Conservation (phyloP, 2,329 filamentous ascomycete species). For the Coleophoma eucalyptorum region DNA sequence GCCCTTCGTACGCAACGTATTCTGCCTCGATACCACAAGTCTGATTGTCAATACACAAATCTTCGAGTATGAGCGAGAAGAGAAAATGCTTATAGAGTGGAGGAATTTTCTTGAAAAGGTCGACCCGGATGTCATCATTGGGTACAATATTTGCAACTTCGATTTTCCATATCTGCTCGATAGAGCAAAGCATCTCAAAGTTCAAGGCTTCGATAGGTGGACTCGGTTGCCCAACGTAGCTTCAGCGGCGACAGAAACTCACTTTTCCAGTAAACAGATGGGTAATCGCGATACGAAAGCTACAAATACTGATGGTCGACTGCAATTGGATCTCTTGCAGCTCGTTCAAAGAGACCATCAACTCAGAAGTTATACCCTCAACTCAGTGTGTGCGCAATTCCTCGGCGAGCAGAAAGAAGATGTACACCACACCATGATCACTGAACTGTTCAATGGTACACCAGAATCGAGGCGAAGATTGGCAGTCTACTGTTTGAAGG, state of each 20-base stretch:
- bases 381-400: conserved; percentile 94
- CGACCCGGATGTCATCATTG: conserved; percentile 95
- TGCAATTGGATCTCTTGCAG: conserved; percentile 93
- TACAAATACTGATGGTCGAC: conserved; percentile 89
- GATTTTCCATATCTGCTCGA: conserved; percentile 96
- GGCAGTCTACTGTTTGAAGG: conserved; percentile 94
- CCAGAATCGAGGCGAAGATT: conserved; percentile 86
- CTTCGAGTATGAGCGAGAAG: conserved; percentile 75
- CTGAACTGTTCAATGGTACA: conserved; percentile 94
- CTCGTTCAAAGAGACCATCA: conserved; percentile 93
- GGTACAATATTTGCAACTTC: conserved; percentile 98
- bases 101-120: conserved; percentile 84
- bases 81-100: conserved; percentile 91
- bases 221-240: conserved; percentile 68
- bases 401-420: conserved; percentile 97
- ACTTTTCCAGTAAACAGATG: conserved; percentile 97
- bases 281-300: conserved; percentile 91
- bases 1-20: conserved; percentile 94
- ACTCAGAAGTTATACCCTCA: conserved; percentile 92
- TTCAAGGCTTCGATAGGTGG: conserved; percentile 80
- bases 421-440: conserved; percentile 99
- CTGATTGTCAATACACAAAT: conserved; percentile 94
- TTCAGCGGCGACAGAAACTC: conserved; percentile 73
- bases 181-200: conserved; percentile 79
- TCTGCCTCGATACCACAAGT: conserved; percentile 89